Evolutionary conservation across 768 basidiomycete genomes (phyloP), one percentile per base, ranked within the genome.

Genomic region (Mycena belliarum): DNA sequence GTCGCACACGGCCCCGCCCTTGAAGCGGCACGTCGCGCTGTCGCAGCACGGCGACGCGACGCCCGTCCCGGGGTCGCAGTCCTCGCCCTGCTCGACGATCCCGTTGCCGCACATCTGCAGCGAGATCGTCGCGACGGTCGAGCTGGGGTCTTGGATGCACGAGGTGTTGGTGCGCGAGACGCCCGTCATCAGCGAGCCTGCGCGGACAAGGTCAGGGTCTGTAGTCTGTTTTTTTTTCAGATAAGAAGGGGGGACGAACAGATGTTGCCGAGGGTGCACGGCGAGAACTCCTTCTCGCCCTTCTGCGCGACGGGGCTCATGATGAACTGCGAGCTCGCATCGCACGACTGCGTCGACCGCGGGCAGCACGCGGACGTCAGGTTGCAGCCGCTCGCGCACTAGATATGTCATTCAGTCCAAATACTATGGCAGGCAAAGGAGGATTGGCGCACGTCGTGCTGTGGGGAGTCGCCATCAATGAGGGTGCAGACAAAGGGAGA

Each of bases 41-140:
- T 95, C 84, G 75, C 93, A 95, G 74, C 93, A 95, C 2, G 79
- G 72, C 6, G 85, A 85, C 41, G 75, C 74, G 12, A 76, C 67
- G 51, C 83, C 86, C 33, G 69, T 64, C 28, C 89, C 89, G 0
- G 93, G 92, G 71, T 96, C 93, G 69, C 93, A 95, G 37, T 95
- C 89, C 74, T 96, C 93, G 28, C 91, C 93, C 1, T 65, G 69
- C 68, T 91, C 90, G 49, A 91, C 85, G 59, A 93, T 91, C 48
- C 91, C 91, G 70, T 93, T 92, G 25, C 90, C 88, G 66, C 88
- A 90, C 86, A 87, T 88, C 63, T 88, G 79, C 20, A 89, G 75
- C 4, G 85, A 80, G 62, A 89, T 82, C 8, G 76, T 79, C 55
- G 77, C 67, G 40, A 72, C 71, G 35, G 63, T 66, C 37, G 68